A percentile compares a stretch with the other conserved stretches of the same genome.
phyloP scores from a whole-genome alignment of 2,329 filamentous ascomycete species.

The Tolypocladium ovalisporum region DNA sequence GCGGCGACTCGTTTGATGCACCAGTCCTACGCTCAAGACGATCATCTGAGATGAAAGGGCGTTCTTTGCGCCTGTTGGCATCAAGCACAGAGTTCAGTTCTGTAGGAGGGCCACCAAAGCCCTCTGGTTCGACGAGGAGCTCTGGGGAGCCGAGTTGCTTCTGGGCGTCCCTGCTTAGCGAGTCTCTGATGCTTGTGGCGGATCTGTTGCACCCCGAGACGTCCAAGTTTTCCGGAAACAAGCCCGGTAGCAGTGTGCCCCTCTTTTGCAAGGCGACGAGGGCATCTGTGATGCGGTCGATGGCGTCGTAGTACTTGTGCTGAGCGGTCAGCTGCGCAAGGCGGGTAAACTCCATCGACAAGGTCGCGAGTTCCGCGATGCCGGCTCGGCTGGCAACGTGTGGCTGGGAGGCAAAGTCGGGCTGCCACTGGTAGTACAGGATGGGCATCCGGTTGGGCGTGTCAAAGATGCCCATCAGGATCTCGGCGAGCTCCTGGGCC shows the following conservation, averaged over 20 bases:
- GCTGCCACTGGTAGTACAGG: conserved; percentile 69
- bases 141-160: conserved; percentile 22
- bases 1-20: neutral
- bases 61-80: neutral
- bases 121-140: conserved; percentile 14
- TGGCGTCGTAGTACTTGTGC: conserved; percentile 78
- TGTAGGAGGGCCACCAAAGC: conserved; percentile 9
- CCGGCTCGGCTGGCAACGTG: conserved; percentile 50
- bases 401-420: conserved; percentile 49
- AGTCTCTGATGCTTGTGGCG: conserved; percentile 19
- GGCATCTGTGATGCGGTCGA: conserved; percentile 74
- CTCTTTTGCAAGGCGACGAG: conserved; percentile 64
- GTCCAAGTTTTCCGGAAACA: conserved; percentile 72
- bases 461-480: conserved; percentile 76
- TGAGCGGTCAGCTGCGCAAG: conserved; percentile 76
- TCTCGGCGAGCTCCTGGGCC: conserved; percentile 66
- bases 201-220: conserved; percentile 65
- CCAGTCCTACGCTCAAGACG: conserved; percentile 1
- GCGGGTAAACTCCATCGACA: conserved; percentile 82
- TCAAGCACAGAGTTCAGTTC: neutral
- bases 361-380: conserved; percentile 63
- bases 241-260: conserved; percentile 59
- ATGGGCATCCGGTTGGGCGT: conserved; percentile 91
- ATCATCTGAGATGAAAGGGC: neutral
- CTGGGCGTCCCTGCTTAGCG: conserved; percentile 23